Evolutionary conservation across 2,329 filamentous ascomycete genomes (phyloP).

Genomic region (Aspergillus thermomutatus): DNA sequence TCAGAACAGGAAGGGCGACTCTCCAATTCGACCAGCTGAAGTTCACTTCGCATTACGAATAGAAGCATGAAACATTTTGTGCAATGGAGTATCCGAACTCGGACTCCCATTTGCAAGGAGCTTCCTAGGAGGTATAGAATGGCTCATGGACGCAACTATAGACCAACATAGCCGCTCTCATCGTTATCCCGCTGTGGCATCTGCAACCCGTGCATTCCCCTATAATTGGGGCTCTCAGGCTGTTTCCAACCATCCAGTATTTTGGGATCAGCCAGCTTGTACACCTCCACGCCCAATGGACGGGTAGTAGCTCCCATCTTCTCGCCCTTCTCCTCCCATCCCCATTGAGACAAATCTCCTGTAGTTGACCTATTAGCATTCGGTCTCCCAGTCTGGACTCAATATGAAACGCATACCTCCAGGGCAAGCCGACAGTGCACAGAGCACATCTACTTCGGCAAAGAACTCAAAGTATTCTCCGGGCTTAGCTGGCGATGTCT

Average conservation of each 20-base stretch:
- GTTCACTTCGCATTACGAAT: no score
- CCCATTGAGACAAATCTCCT: conserved; percentile 76
- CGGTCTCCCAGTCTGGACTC: neutral
- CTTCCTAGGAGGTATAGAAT: no score
- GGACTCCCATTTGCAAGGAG: no score
- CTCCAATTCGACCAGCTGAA: no score
- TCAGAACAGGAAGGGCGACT: no score
- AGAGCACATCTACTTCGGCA: conserved; percentile 72
- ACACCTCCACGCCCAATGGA: conserved; percentile 72
- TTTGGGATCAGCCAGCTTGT: conserved; percentile 54
- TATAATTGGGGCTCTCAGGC: conserved; percentile 59
- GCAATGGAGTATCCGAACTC: no score
- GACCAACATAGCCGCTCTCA: conserved; percentile 22
- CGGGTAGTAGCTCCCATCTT: conserved; percentile 68
- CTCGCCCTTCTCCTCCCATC: conserved; percentile 61
- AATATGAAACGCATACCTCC: conserved; percentile 48
- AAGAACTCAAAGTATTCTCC: conserved; percentile 69
- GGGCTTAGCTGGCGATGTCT: conserved; percentile 45
- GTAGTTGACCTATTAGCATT: conserved; percentile 13
- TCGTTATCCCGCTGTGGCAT: conserved; percentile 42
- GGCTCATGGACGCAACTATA: conserved; percentile 10
- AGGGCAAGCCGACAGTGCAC: conserved; percentile 67
- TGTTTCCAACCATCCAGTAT: conserved; percentile 62
- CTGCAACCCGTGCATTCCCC: conserved; percentile 62
- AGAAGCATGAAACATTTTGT: no score